Evolutionary conservation across 2,329 filamentous ascomycete genomes (phyloP).

Genomic region (Xenosphaeropsis pyriputrescens): DNA sequence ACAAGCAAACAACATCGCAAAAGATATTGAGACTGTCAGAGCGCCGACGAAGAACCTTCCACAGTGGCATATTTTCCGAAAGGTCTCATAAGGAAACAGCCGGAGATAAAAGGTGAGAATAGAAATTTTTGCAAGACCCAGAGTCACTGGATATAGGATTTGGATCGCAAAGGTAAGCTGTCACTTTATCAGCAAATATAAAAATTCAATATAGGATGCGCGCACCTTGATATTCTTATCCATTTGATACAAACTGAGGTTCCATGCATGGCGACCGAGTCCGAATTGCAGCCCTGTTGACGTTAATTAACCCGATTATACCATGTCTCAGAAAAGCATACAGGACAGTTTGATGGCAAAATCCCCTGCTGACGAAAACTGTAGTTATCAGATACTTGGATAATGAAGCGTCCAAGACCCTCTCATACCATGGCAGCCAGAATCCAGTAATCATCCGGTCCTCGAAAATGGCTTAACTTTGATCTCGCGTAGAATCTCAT

Average conservation of each 20-base stretch:
- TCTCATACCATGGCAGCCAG: background rate
- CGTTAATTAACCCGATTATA: background rate
- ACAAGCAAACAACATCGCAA: background rate
- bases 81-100: background rate
- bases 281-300: background rate
- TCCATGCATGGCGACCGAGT: background rate
- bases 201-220: background rate
- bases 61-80: background rate
- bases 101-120: slow-evolving; percentile 1
- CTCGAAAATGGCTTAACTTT: background rate
- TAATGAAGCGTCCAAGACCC: background rate
- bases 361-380: background rate
- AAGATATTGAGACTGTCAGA: background rate
- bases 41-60: background rate
- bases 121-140: background rate
- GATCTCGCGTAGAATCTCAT: background rate
- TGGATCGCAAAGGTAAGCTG: background rate
- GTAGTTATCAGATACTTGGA: background rate
- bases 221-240: background rate
- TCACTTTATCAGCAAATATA: background rate
- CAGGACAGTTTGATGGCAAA: background rate
- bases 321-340: background rate
- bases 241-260: background rate
- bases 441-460: slow-evolving; percentile 1
- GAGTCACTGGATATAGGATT: background rate